These are phyloP conservation scores for Meyerozyma elateridarum DNA, from an alignment of 1,139 yeast genomes.

Conservation along the genomic window DNA sequence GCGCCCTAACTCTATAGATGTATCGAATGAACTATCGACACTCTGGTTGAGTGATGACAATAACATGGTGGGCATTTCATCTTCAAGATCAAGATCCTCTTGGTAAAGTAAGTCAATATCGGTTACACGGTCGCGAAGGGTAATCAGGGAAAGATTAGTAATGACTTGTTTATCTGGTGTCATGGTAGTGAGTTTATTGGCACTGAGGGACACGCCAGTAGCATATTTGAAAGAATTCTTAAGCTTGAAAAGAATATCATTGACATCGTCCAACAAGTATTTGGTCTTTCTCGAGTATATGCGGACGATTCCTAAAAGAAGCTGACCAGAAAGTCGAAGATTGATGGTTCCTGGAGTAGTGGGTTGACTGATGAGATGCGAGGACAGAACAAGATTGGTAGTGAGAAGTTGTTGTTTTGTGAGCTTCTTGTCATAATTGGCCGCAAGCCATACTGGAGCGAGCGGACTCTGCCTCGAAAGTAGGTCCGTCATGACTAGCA, in stretches of 20 bases:
- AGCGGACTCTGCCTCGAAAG: constrained; percentile 73
- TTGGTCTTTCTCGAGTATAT: constrained; percentile 86
- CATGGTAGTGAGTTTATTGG: constrained; percentile 35
- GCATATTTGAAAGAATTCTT: constrained; percentile 63
- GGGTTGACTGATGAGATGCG: constrained; percentile 43
- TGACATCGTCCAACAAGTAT: constrained; percentile 78
- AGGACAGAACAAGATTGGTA: constrained; percentile 68
- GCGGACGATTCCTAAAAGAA: constrained; percentile 81
- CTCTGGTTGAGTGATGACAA: constrained; percentile 5
- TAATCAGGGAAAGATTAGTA: constrained; percentile 50
- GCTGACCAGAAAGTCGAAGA: constrained; percentile 80
- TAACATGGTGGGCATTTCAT: constrained; percentile 14
- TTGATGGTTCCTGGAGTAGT: constrained; percentile 47
- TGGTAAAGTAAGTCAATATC: constrained; percentile 68
- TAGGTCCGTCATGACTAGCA: constrained; percentile 15
- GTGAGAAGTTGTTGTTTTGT: constrained; percentile 71
- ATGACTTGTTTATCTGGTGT: constrained; percentile 40
- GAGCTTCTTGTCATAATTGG: constrained; percentile 77
- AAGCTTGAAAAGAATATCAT: constrained; percentile 68
- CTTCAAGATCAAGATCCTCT: constrained; percentile 59
- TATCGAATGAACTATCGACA: constrained; percentile 4
- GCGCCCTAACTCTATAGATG: constrained; percentile 59
- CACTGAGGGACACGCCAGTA: constrained; percentile 23
- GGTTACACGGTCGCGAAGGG: constrained; percentile 74
- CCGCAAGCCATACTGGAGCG: constrained; percentile 92